Conservation (phyloP, 257 asterid genomes). For the Gentiana macrophylla region DNA sequence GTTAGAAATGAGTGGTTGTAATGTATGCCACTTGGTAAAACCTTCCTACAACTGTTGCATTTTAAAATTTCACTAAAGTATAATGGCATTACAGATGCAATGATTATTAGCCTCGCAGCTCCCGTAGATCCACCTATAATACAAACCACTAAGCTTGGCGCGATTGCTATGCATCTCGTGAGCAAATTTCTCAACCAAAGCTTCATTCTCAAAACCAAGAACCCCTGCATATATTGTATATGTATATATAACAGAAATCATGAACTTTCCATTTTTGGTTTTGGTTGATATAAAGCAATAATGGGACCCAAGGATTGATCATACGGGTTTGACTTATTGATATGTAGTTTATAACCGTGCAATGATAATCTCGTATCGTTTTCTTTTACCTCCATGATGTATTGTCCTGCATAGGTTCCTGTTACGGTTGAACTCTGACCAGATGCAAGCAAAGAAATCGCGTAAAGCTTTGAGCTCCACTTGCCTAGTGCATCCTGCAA, state of each 20-base stretch:
- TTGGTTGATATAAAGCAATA: background rate
- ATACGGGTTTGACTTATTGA: too few species aligned
- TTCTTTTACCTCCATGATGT: constrained; percentile 70
- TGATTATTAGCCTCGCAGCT: constrained; percentile 76
- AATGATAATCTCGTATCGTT: too few species aligned
- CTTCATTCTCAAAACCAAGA: constrained; percentile 64
- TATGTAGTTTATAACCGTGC: too few species aligned
- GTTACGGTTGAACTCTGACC: constrained; percentile 97
- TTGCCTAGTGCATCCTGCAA: constrained; percentile 67
- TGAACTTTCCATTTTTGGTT: background rate
- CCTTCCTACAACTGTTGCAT: too few species aligned
- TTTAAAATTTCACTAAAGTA: background rate
- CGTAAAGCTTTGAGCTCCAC: constrained; percentile 93
- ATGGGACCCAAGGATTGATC: background rate
- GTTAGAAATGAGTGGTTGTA: too few species aligned
- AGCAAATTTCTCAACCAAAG: constrained; percentile 81
- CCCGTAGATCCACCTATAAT: constrained; percentile 74
- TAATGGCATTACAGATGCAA: constrained; percentile 29
- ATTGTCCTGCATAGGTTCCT: constrained; percentile 97
- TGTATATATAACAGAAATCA: background rate
- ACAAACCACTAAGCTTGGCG: constrained; percentile 69
- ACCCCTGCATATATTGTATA: constrained; percentile 42
- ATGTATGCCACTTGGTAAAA: too few species aligned
- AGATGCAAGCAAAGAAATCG: constrained; percentile 84
- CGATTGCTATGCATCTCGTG: constrained; percentile 78